Base-by-base conservation (phyloP, 2,329 filamentous ascomycete genomes). In the Stemphylium vesicarium region DNA sequence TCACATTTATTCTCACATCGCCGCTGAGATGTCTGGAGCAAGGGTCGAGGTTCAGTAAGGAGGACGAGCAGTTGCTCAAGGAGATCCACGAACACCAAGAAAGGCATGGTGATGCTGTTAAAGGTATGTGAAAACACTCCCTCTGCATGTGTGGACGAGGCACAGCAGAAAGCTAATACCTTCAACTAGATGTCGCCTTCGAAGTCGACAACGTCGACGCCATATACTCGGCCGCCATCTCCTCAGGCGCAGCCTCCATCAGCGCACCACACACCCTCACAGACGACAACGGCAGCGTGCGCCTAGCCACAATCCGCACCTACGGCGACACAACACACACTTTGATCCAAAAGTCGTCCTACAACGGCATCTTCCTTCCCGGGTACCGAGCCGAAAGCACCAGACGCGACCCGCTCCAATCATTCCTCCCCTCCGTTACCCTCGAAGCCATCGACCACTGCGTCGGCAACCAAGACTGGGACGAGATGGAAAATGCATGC, bases 281-380 rank as follows among this genome's bases (percentile, higher is more conserved):
- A 31, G 87, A 90, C 71, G 80, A 87, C 56, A 75, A 87, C 65
- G 91, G 91, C 29, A 80, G 83, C 49, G 85, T 96, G 46, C 84
- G 84, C 52, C 85, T 87, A 18, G 94, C 92, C 33, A 89, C 90
- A 9, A 94, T 98, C 73, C 85, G 86, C 77, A 97, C 94, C 4
- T 98, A 97, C 73, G 94, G 94, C 64, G 91, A 98, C 78, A 97
- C 94, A 11, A 96, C 92, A 1, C 94, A 98, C 78, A 96, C 94
- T 0, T 85, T 98, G 53, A 87, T 98, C 75, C 87, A 90, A 65
- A 87, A 91, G 39, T 75, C 77, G 41, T 75, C 79, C 37, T 97
- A 96, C 77, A 78, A 75, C 0, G 93, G 93, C 0, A 75, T 82
- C 16, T 98, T 98, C 79, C 82, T 97, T 43, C 94, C 94, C 0